Evolutionary conservation across 495 filamentous ascomycete species (phyloP), one percentile per base, ranked within the genome.

Genomic region (Baudoinia panamericana): DNA sequence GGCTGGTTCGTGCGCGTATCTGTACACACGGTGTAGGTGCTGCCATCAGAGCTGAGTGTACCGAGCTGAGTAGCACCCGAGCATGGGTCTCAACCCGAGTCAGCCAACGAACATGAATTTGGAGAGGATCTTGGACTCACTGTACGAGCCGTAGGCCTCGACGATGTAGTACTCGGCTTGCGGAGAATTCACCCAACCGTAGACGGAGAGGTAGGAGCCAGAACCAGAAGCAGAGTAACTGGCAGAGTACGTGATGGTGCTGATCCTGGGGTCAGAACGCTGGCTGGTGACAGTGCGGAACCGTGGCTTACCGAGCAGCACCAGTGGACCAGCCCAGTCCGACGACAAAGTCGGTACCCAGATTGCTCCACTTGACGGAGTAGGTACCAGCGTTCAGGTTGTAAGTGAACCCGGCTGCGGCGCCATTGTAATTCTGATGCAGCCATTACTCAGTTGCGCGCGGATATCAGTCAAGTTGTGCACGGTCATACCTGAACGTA

Each of bases 91-190:
- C 9, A 6, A 8, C 26, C 8, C 8, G 8, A 28, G 8, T 8
- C n/a, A n/a, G n/a, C n/a, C n/a, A n/a, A n/a, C n/a, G n/a, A n/a
- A n/a, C n/a, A n/a, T n/a, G n/a, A n/a, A n/a, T 28, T 8, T 28
- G 26, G 8, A n/a, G 26, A n/a, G n/a, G 26, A 28, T 28, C n/a
- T n/a, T 7, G 30, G 8, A 33, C 10, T 7, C 16, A 11, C 16
- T 69, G 64, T 72, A 75, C 24, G 56, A 59, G 41, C 70, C 69
- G 55, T 59, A 72, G 20, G 56, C 48, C 55, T 75, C 70, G 42
- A 73, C 61, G 41, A 76, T 62, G 61, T 76, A 75, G 67, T 75
- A 75, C 58, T 76, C 72, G 58, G 72, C 55, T 30, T 73, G 68
- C 15, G 72, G 72, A 59, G 60, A 65, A 6, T 42, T 53, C 21